Evolutionary conservation across 345 rosid species (phyloP), one percentile per base, ranked within the genome.

Genomic region (Brassica juncea): DNA sequence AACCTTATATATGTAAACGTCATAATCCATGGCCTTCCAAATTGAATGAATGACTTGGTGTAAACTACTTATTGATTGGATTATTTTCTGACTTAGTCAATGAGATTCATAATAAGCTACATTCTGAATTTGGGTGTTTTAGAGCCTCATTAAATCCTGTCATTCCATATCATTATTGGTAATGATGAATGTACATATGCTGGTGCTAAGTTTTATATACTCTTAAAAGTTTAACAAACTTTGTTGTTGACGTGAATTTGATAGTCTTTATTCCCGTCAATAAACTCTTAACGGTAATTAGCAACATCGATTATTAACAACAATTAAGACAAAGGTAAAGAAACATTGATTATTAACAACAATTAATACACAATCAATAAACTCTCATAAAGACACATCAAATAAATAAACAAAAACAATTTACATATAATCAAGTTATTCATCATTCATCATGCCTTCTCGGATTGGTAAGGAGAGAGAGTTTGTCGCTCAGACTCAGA

Each of bases 161-260:
- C 14, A 32, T 35, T 74, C 42, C 66, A 75, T 8, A 52, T 52
- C 57, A n/a, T 52, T 52, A 19, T 44, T 52, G 25, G 71, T 65
- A 19, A 23, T 31, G 11, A 11, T 15, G 57, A 52, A 52, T 52
- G 57, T n/a, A 52, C 21, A n/a, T 52, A n/a, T 52, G 57, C 32
- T 6, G 27, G 32, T 63, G 23, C 1, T 28, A 16, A 37, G 32
- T 15, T 27, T 32, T 31, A 28, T 15, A 44, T 44, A 44, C 49
- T 63, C 61, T 30, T 31, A 21, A 47, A 12, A 65, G 71, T 44
- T 47, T 44, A 6, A 0, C 39, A 28, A n/a, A 31, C 42, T 23
- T 28, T 28, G n/a, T 16, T 8, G 32, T 14, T 47, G 52, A 37
- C 34, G 15, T 25, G 67, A 42, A 39, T 12, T 10, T 12, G 39